A percentile compares a stretch with the other conserved stretches of the same genome.
These are phyloP conservation scores for Vitis cinerea DNA, from an alignment of 164 flowering plant species.

Conservation along the genomic window DNA sequence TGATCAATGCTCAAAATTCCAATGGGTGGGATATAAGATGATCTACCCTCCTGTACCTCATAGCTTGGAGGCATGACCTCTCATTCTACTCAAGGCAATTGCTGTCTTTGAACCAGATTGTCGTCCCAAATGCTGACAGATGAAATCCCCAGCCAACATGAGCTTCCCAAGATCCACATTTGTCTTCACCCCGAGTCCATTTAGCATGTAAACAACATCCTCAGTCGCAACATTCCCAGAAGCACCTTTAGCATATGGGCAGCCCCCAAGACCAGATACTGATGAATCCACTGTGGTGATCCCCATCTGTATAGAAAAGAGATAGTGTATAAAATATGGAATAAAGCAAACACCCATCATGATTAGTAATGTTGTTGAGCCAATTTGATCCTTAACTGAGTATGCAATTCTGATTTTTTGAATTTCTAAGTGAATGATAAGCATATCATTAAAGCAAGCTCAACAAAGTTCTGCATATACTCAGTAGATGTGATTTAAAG, in stretches of 20 bases:
- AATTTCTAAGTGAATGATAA: too few relatives aligned
- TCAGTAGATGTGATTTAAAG: too few relatives aligned
- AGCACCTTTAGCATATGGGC: constrained; percentile 97
- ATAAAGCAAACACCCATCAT: too few relatives aligned
- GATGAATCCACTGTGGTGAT: constrained; percentile 82
- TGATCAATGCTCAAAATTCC: too few relatives aligned
- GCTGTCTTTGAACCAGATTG: constrained; percentile 79
- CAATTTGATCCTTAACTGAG: too few relatives aligned
- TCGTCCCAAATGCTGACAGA: constrained; percentile 75
- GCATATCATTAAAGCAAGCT: too few relatives aligned
- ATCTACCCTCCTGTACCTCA: constrained; percentile 14
- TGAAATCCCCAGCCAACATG: constrained; percentile 76
- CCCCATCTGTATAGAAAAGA: constrained; percentile 62
- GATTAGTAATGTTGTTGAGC: too few relatives aligned
- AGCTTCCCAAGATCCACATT: constrained; percentile 84
- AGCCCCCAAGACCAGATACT: constrained; percentile 90
- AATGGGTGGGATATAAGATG: not conserved
- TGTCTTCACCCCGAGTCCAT: constrained; percentile 82
- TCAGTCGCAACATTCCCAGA: constrained; percentile 97
- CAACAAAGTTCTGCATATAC: too few relatives aligned
- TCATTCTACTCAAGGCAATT: constrained; percentile 53
- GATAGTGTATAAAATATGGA: too few relatives aligned
- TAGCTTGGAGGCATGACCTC: constrained; percentile 62
- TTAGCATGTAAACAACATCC: constrained; percentile 88
- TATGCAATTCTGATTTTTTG: too few relatives aligned